phyloP scores from a whole-genome alignment of 139 green algal genomes.

The Gonium pectorale region DNA sequence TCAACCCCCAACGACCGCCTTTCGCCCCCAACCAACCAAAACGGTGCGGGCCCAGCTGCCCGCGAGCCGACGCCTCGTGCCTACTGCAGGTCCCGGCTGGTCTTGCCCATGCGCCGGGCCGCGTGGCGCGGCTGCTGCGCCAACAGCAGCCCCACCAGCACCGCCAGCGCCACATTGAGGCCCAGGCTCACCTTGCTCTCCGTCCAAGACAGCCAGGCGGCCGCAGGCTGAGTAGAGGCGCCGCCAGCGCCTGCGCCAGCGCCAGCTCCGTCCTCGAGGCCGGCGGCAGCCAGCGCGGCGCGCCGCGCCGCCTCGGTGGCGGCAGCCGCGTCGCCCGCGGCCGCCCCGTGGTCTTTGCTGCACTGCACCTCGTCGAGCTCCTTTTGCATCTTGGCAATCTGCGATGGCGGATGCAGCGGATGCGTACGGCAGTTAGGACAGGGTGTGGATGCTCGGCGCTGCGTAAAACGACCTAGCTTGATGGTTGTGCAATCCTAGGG shows the following conservation, averaged over 20 bases:
- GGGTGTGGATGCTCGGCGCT: too few species aligned
- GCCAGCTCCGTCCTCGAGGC: too few species aligned
- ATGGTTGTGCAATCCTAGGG: too few species aligned
- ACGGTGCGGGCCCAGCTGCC: too few species aligned
- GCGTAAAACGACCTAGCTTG: too few species aligned
- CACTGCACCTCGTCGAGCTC: slow-evolving; percentile 32
- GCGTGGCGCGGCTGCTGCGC: neutral
- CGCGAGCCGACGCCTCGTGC: too few species aligned
- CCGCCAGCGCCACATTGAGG: slow-evolving; percentile 30
- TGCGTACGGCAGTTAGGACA: too few species aligned
- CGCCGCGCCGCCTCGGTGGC: neutral
- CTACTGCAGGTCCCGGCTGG: slow-evolving; percentile 38
- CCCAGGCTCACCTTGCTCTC: slow-evolving; percentile 35
- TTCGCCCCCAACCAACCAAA: too few species aligned
- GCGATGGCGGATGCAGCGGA: neutral
- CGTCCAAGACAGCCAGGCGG: slow-evolving; percentile 15
- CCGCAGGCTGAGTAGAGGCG: neutral
- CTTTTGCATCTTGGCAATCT: neutral
- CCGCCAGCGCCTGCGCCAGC: neutral
- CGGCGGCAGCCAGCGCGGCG: neutral
- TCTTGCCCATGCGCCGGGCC: neutral
- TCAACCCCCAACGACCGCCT: too few species aligned
- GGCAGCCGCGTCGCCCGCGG: too few species aligned
- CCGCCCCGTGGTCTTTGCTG: neutral
- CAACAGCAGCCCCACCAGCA: slow-evolving; percentile 22